Conservation (phyloP, 768 basidiomycete species). For the Agaricus subrufescens region DNA sequence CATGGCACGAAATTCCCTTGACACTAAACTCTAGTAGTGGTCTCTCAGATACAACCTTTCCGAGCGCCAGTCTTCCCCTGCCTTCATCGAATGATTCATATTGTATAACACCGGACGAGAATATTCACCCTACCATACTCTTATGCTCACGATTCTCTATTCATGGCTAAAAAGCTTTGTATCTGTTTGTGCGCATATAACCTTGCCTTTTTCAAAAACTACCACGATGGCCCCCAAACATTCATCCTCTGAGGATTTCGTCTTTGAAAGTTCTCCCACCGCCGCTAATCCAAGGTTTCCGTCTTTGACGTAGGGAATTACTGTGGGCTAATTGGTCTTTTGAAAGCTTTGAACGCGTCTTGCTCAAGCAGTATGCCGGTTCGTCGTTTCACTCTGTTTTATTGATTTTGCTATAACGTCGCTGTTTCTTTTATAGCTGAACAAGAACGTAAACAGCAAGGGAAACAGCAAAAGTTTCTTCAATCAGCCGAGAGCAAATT, state of each 20-base stretch:
- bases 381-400: background rate
- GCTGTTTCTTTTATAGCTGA: background rate
- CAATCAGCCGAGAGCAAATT: constrained; percentile 2
- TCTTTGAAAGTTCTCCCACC: constrained; percentile 2
- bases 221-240: background rate
- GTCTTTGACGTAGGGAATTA: background rate
- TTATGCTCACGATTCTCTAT: constrained; percentile 27
- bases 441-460: constrained; percentile 3
- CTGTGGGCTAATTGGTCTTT: background rate
- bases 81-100: constrained; percentile 14
- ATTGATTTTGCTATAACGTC: background rate
- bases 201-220: background rate
- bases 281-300: constrained; percentile 5
- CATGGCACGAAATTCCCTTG: constrained; percentile 39
- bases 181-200: background rate
- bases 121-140: constrained; percentile 17
- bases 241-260: background rate
- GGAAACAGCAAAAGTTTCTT: background rate
- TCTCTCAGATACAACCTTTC: constrained; percentile 12
- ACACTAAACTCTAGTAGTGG: background rate
- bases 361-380: constrained; percentile 7
- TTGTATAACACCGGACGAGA: constrained; percentile 15
- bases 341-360: background rate
- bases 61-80: constrained; percentile 21
- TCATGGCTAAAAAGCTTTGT: background rate